Base-by-base conservation (phyloP, 768 basidiomycete species). In the Lyophyllum atratum region DNA sequence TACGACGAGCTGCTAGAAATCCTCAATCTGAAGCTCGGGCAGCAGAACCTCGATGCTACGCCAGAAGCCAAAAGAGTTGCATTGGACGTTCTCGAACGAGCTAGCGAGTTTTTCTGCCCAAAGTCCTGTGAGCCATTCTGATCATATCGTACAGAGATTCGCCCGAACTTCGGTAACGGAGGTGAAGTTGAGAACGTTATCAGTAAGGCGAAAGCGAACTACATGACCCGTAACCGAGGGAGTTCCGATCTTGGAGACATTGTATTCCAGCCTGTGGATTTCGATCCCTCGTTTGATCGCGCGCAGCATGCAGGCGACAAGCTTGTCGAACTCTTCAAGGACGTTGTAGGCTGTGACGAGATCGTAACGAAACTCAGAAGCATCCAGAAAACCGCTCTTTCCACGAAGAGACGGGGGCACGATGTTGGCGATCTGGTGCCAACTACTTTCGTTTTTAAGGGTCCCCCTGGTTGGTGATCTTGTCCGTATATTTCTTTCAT, bases 361-460 rank as follows among this genome's bases (percentile, higher is more conserved):
- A 74, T 86, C 21, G 70, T 86, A 1, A 62, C 68, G 46, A 81
- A 78, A 58, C 70, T 89, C 1, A 63, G 67, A n/a, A 66, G 70
- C 14, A 87, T 80, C 54, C 88, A 89, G 62, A 69, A 74, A 48
- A 76, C 84, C 28, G 80, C 82, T 1, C 63, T 58, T 3, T 68
- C 61, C 17, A 74, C 78, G 68, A 81, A 80, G 62, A 62, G 60
- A 0, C 66, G 72, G 28, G 74, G 75, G 2, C 64, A 74, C 33
- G 79, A 86, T 57, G 68, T 75, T 19, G 74, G 80, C 3, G 73
- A 79, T n/a, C 72, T 76, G 15, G 80, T 89, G 39, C 86, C 87
- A 0, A 87, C 81, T 19, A 87, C 79, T 52, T 90, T 88, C 74
- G 70, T 89, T 2, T 89, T 90, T 76, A 89, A 85, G 62, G 87